A percentile compares a stretch with the other conserved stretches of the same genome.
Evolutionary conservation across 768 basidiomycete genomes (phyloP).

Genomic region (Rhizopogon vinicolor): DNA sequence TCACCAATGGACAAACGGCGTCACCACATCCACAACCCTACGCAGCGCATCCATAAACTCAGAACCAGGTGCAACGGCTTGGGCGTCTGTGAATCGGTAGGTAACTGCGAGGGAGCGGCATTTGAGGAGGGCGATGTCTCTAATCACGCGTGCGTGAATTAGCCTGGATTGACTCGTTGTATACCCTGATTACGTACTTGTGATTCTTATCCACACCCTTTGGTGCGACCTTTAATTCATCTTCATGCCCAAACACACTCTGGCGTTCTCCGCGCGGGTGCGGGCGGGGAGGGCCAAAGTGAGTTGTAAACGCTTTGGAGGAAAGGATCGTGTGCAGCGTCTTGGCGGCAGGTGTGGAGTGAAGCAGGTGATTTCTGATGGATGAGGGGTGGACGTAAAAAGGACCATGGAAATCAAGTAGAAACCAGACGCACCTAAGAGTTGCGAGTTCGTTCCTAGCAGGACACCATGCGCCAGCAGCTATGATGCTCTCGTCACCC

Average conservation of each 20-base stretch:
- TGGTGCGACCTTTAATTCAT: conserved; percentile 86
- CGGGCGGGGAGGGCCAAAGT: conserved; percentile 70
- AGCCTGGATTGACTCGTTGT: background rate
- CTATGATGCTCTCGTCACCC: conserved; percentile 65
- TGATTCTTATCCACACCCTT: conserved; percentile 87
- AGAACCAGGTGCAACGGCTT: conserved; percentile 49
- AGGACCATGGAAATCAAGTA: background rate
- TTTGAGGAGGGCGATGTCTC: conserved; percentile 90
- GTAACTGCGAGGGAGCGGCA: conserved; percentile 45
- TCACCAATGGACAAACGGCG: conserved; percentile 80
- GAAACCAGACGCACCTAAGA: conserved; percentile 47
- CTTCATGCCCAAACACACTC: conserved; percentile 84
- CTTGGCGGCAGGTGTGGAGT: conserved; percentile 34
- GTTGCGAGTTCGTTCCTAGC: conserved; percentile 73
- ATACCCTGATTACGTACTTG: conserved; percentile 36
- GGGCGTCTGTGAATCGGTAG: conserved; percentile 65
- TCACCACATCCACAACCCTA: conserved; percentile 47
- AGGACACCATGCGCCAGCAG: conserved; percentile 79
- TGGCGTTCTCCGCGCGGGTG: conserved; percentile 56
- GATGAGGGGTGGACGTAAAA: background rate
- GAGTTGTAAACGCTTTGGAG: conserved; percentile 61
- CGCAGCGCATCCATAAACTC: conserved; percentile 64
- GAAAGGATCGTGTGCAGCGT: conserved; percentile 68
- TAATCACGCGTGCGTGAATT: conserved; percentile 19
- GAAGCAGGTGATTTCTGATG: conserved; percentile 56